Evolutionary conservation across 2,329 filamentous ascomycete species (phyloP), one percentile per base, ranked within the genome.

Genomic region (Capronia americana): DNA sequence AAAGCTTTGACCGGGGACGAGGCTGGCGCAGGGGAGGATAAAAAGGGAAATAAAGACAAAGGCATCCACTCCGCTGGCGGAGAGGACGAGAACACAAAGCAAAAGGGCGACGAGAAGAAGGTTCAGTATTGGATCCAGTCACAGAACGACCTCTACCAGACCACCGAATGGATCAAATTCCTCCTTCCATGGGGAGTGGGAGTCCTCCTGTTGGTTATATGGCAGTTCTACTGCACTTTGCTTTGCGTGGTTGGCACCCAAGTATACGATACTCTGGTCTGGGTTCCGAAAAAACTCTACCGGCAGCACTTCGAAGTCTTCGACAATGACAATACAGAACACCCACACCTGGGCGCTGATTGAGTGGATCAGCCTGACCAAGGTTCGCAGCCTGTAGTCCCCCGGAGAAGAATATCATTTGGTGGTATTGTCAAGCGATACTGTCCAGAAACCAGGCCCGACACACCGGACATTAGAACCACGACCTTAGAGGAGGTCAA

Each of bases 101-200:
- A 26, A 28, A 1, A 26, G 23, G 48, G 24, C 8, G 12, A 32
- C 53, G 11, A 11, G 12, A 51, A 56, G 20, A 17, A 53, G 20
- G 41, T 48, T 10, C 65, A 57, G 20, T 95, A 93, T 79, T 91
- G 89, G 75, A 93, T 96, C 69, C 77, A 82, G 6, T 85, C 83
- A 20, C 93, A 97, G 75, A 88, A 96, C 70, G 92, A 97, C 75
- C 79, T 93, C 7, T 96, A 96, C 74, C 91, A 94, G 73, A 83
- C 87, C 0, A 89, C 88, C 57, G 90, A 96, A 71, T 89, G 89
- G 69, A 80, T 94, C 67, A 89, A 89, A 72, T 95, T 96, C 74
- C 72, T 93, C 20, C 73, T 85, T 17, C 87, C 90, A 10, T 85
- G 82, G 11, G 84, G 86, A 0, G 78, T 89, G 0, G 87, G 86